phyloP scores from a whole-genome alignment of 148 eudicot species.

The Chenopodium album region DNA sequence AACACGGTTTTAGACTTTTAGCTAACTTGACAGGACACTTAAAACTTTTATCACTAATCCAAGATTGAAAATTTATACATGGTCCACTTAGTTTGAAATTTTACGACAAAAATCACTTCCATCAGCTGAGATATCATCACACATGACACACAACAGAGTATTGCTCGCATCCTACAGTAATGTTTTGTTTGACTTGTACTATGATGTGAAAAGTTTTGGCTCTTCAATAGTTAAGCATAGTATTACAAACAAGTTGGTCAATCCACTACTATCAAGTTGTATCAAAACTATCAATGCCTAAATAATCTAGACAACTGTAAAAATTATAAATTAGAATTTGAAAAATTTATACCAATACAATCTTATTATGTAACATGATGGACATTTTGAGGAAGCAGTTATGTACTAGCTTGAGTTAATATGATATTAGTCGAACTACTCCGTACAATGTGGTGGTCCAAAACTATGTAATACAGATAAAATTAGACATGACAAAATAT shows the following conservation, averaged over 20 bases:
- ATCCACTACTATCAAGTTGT: neutral
- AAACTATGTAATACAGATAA: neutral
- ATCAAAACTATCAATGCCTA: neutral
- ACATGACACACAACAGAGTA: neutral
- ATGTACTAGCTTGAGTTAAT: no score
- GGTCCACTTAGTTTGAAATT: neutral
- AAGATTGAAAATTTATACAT: neutral
- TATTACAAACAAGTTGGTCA: neutral
- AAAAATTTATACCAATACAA: neutral
- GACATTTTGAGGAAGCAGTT: neutral
- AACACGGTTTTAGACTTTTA: neutral
- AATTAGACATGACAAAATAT: neutral
- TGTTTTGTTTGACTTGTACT: neutral
- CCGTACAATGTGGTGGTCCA: slow-evolving; percentile 43
- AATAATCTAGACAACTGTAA: neutral
- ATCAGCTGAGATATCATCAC: neutral
- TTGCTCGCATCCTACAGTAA: neutral
- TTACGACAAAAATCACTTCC: neutral
- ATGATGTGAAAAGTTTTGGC: neutral
- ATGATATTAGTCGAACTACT: neutral
- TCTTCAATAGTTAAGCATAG: neutral
- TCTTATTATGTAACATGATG: neutral
- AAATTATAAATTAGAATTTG: no score
- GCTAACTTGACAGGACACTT: neutral
- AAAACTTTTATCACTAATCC: neutral